A percentile compares a stretch with the other conserved stretches of the same genome.
Evolutionary conservation across 2,329 filamentous ascomycete species (phyloP).

Genomic region (Penicillium olsonii): DNA sequence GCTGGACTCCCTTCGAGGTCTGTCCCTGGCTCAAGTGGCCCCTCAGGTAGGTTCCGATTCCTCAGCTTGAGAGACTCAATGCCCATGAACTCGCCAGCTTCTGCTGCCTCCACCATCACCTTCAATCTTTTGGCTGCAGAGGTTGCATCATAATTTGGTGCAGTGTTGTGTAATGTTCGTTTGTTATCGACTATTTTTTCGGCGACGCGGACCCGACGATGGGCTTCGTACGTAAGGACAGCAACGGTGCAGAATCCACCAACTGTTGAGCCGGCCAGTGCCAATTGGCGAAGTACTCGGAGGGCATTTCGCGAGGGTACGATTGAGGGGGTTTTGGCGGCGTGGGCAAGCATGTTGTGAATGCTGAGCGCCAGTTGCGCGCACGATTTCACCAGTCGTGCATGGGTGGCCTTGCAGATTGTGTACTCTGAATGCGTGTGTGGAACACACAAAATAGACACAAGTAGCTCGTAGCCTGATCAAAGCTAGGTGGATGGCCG

Average conservation of each 20-base stretch:
- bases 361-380: slow-evolving; percentile 29
- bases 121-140: slow-evolving; percentile 38
- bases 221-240: slow-evolving; percentile 45
- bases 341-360: slow-evolving; percentile 35
- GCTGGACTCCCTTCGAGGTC: background rate
- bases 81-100: slow-evolving; percentile 45
- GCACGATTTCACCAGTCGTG: slow-evolving; percentile 21
- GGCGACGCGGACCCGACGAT: slow-evolving; percentile 42
- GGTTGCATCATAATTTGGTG: slow-evolving; percentile 45
- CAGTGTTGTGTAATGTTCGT: slow-evolving; percentile 42
- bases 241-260: slow-evolving; percentile 44
- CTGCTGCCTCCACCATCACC: slow-evolving; percentile 47
- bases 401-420: slow-evolving; percentile 14
- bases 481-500: background rate
- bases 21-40: slow-evolving; percentile 2
- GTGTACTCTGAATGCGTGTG: background rate
- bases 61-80: slow-evolving; percentile 38
- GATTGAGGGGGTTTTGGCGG: slow-evolving; percentile 30
- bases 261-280: slow-evolving; percentile 39
- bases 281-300: slow-evolving; percentile 39
- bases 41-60: slow-evolving; percentile 12
- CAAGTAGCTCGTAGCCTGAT: background rate
- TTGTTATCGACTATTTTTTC: slow-evolving; percentile 49
- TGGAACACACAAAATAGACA: background rate
- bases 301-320: slow-evolving; percentile 49